Percentiles rank a stretch among this genome's conserved stretches.
These are phyloP conservation scores for Citrus reticulata DNA, from an alignment of 345 rosid species.

Conservation along the genomic window DNA sequence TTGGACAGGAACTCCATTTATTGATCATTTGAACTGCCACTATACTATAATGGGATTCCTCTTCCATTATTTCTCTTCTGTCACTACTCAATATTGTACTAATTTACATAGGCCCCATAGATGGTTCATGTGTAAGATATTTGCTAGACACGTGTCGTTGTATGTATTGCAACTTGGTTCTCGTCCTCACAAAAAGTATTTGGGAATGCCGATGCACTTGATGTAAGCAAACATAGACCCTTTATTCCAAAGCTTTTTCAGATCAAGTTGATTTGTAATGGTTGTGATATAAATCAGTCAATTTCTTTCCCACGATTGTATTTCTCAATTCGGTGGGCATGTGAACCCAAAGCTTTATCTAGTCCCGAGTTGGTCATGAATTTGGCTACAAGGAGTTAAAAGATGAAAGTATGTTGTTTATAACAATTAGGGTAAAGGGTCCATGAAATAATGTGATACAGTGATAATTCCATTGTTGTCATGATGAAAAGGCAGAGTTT, in stretches of 20 bases:
- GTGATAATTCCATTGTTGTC: background rate
- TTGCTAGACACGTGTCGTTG: conserved; percentile 10
- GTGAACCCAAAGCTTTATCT: background rate
- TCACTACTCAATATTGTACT: background rate
- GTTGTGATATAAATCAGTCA: background rate
- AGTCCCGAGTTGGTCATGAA: background rate
- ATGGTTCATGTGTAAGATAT: background rate
- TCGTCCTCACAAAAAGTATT: conserved; percentile 8
- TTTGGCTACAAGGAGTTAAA: background rate
- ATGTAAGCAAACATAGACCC: background rate
- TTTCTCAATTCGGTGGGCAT: conserved; percentile 3
- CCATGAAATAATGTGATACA: too few species aligned
- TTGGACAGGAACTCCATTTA: background rate
- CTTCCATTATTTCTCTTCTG: background rate
- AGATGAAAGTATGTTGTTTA: background rate
- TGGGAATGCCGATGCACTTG: conserved; percentile 11
- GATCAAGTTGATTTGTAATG: background rate
- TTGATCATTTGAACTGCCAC: too few species aligned
- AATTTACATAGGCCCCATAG: background rate
- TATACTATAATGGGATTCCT: background rate
- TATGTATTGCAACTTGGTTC: conserved; percentile 10
- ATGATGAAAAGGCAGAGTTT: background rate
- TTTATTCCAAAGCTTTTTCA: conserved; percentile 7
- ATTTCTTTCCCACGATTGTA: background rate
- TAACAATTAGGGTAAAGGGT: background rate